Evolutionary conservation across 441 rosid genomes (phyloP).

Genomic region (Viola pubescens): DNA sequence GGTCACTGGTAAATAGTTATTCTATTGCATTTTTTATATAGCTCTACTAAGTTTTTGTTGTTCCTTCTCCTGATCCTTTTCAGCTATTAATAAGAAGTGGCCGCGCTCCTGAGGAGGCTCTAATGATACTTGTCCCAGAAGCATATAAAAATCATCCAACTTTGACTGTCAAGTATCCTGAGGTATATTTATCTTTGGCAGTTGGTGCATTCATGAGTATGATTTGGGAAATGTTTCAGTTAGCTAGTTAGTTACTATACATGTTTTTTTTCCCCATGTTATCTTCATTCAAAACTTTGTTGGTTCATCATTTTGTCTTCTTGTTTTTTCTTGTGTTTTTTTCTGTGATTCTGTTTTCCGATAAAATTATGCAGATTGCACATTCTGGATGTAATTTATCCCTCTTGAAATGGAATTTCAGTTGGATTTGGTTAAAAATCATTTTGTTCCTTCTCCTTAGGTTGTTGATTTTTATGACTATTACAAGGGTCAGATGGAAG

Average conservation of each 20-base stretch:
- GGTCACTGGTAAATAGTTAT: constrained; percentile 6
- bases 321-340: background rate
- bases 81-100: constrained; percentile 95
- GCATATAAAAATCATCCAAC: constrained; percentile 98
- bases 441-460: constrained; percentile 31
- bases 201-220: background rate
- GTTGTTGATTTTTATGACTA: constrained; percentile 90
- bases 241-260: no score
- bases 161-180: constrained; percentile 75
- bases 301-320: background rate
- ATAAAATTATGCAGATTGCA: no score
- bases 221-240: no score
- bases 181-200: constrained; percentile 36
- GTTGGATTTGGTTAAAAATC: background rate
- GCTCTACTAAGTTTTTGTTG: constrained; percentile 16
- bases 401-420: no score
- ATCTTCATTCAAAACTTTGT: constrained; percentile 1
- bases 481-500: constrained; percentile 99
- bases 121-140: constrained; percentile 99
- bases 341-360: background rate
- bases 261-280: background rate
- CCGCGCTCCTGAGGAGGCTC: constrained; percentile 80
- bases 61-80: constrained; percentile 20
- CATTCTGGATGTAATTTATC: no score
- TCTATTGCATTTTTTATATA: background rate